These are phyloP conservation scores for Candida arabinofermentans DNA, from an alignment of 805 yeast genomes.

Conservation along the genomic window DNA sequence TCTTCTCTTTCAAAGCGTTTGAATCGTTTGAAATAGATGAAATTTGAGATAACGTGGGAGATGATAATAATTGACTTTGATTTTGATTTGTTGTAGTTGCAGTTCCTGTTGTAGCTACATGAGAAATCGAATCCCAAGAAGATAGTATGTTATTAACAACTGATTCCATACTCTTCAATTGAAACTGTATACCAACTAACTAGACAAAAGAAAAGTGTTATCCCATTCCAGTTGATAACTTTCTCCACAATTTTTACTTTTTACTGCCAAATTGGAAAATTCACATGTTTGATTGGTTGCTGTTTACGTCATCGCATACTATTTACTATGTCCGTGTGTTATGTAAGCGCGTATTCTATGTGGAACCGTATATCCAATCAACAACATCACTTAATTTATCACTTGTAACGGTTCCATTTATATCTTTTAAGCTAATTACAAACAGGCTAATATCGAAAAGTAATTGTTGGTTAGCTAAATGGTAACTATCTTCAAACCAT, in stretches of 20 bases:
- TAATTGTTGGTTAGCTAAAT: conserved; percentile 8
- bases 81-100: neutral
- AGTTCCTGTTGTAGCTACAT: conserved; percentile 2
- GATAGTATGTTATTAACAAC: conserved; percentile 26
- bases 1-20: neutral
- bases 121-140: conserved; percentile 24
- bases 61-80: neutral
- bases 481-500: conserved; percentile 1
- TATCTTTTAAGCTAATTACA: conserved; percentile 17
- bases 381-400: conserved; percentile 15
- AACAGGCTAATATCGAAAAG: conserved; percentile 22
- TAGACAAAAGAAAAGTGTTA: no score
- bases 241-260: no score
- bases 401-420: conserved; percentile 1
- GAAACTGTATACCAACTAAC: neutral
- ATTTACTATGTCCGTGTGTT: neutral
- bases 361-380: conserved; percentile 19
- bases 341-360: neutral
- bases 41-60: neutral
- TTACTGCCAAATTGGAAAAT: no score
- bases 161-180: conserved; percentile 28
- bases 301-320: no score
- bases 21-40: neutral
- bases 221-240: no score
- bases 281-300: no score